These are phyloP conservation scores for Calonectria montana DNA, from an alignment of 2,329 filamentous ascomycete genomes.

Conservation along the genomic window DNA sequence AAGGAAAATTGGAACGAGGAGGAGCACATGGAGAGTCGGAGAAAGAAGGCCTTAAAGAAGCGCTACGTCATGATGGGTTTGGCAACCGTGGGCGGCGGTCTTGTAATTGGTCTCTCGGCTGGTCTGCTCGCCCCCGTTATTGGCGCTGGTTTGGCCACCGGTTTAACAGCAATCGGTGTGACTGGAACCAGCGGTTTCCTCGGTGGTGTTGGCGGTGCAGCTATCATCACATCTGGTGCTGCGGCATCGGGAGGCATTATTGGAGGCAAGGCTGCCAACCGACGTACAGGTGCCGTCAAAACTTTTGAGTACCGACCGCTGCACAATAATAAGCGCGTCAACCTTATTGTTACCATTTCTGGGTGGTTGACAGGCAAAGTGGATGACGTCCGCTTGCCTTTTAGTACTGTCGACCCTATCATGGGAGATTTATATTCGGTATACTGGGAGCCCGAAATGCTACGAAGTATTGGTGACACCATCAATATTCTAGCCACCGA, in stretches of 20 bases:
- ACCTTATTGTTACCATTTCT: slow-evolving; percentile 93
- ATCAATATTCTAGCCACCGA: slow-evolving; percentile 99
- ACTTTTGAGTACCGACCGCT: slow-evolving; percentile 97
- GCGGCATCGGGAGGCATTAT: slow-evolving; percentile 89
- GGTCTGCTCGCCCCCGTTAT: slow-evolving; percentile 93
- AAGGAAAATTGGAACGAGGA: slow-evolving; percentile 99
- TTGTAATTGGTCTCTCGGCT: slow-evolving; percentile 95
- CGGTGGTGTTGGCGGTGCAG: slow-evolving; percentile 90
- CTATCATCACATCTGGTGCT: slow-evolving; percentile 91
- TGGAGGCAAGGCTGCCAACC: slow-evolving; percentile 84
- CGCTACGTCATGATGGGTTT: slow-evolving; percentile 96
- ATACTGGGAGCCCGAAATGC: slow-evolving; percentile 97
- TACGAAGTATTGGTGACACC: slow-evolving; percentile 96
- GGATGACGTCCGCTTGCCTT: slow-evolving; percentile 95
- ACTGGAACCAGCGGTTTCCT: slow-evolving; percentile 90
- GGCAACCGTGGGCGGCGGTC: slow-evolving; percentile 92
- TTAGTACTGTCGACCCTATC: slow-evolving; percentile 94
- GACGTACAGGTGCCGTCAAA: slow-evolving; percentile 89
- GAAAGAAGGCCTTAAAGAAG: slow-evolving; percentile 83
- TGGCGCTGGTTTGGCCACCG: slow-evolving; percentile 91
- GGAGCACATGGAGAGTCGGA: slow-evolving; percentile 87
- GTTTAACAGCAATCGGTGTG: slow-evolving; percentile 94
- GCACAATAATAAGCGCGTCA: slow-evolving; percentile 98
- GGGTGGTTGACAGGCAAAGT: slow-evolving; percentile 99
- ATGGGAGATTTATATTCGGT: slow-evolving; percentile 99